Evolutionary conservation across 331 rosid genomes (phyloP).

Genomic region (Prunus yedoensis): DNA sequence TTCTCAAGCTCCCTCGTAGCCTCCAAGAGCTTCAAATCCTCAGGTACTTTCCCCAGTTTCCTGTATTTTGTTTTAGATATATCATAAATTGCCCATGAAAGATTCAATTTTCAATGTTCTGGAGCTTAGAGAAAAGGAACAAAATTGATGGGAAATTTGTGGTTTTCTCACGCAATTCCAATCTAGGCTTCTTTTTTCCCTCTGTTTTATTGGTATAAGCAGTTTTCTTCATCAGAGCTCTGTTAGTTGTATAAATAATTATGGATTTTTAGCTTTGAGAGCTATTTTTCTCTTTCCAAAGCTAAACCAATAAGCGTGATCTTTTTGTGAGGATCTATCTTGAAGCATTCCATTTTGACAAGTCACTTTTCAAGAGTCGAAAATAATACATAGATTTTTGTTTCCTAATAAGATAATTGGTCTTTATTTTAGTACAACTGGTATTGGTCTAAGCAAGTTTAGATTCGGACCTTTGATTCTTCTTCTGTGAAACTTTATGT

Average conservation of each 20-base stretch:
- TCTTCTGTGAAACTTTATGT: background rate
- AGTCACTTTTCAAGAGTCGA: background rate
- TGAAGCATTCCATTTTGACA: background rate
- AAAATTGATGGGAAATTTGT: background rate
- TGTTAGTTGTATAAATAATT: background rate
- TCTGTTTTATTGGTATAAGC: background rate
- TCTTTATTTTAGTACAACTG: background rate
- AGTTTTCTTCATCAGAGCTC: background rate
- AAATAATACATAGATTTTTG: background rate
- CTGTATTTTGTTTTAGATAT: background rate
- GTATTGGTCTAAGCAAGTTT: background rate
- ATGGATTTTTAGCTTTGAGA: background rate
- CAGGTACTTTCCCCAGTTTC: conserved; percentile 39
- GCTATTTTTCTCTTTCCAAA: background rate
- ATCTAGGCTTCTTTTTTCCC: background rate
- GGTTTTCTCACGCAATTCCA: background rate
- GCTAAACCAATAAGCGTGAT: background rate
- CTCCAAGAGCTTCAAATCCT: conserved; percentile 83
- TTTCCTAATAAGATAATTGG: background rate
- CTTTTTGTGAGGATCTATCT: background rate
- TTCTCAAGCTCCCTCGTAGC: conserved; percentile 88
- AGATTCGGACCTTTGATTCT: background rate
- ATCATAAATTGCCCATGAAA: background rate
- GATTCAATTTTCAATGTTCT: background rate
- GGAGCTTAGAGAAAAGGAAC: background rate